phyloP scores from a whole-genome alignment of 768 basidiomycete species.

The Glaciozyma antarctica region DNA sequence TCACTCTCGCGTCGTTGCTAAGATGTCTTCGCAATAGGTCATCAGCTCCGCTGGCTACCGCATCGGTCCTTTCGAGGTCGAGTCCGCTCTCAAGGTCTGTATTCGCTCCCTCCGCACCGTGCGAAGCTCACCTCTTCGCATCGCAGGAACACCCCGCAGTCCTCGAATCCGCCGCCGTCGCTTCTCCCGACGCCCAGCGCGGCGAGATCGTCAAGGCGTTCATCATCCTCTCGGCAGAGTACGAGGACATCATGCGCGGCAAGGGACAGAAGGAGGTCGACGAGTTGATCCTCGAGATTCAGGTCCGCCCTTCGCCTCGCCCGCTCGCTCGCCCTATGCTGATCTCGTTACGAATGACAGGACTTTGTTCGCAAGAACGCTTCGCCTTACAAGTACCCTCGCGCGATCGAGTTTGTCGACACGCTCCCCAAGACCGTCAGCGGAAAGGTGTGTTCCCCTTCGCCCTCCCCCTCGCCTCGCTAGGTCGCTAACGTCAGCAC shows the following conservation, averaged over 20 bases:
- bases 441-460: constrained; percentile 11
- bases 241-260: neutral
- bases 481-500: too few species aligned
- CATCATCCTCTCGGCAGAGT: constrained; percentile 20
- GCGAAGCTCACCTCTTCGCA: neutral
- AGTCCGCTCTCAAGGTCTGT: constrained; percentile 23
- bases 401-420: constrained; percentile 20
- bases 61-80: constrained; percentile 30
- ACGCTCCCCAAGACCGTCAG: constrained; percentile 25
- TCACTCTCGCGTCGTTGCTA: neutral
- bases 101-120: neutral
- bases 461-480: too few species aligned
- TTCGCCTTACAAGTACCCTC: constrained; percentile 28
- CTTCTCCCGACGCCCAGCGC: constrained; percentile 17
- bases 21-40: neutral
- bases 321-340: too few species aligned
- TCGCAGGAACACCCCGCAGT: constrained; percentile 28
- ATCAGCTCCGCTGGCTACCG: constrained; percentile 24
- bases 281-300: constrained; percentile 16
- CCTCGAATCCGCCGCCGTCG: constrained; percentile 27
- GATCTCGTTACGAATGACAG: neutral
- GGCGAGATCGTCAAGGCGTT: constrained; percentile 30
- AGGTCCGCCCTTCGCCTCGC: neutral
- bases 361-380: constrained; percentile 12
- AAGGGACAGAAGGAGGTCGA: neutral